Evolutionary conservation across 805 yeast species (phyloP).

Genomic region (Torulaspora quercuum): DNA sequence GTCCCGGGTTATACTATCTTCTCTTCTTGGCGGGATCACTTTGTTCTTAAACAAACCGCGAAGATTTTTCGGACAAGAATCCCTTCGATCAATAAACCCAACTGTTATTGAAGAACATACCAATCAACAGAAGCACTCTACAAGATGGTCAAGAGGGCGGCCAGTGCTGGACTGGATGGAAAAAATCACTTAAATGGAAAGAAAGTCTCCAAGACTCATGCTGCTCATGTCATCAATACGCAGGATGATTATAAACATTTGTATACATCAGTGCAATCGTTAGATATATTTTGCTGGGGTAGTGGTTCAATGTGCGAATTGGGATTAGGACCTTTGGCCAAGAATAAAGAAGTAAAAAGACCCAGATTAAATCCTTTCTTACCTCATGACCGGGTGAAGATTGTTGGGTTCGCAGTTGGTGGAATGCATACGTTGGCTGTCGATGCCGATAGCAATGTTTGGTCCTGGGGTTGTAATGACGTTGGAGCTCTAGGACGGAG

Average conservation of each 20-base stretch:
- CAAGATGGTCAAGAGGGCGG: slow-evolving; percentile 30
- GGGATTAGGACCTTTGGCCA: slow-evolving; percentile 94
- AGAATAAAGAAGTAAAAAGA: slow-evolving; percentile 89
- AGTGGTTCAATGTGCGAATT: slow-evolving; percentile 96
- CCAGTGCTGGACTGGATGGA: slow-evolving; percentile 16
- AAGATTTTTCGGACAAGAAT: too few relatives aligned
- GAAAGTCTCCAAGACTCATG: slow-evolving; percentile 23
- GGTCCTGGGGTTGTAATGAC: slow-evolving; percentile 99
- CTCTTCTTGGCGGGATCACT: too few relatives aligned
- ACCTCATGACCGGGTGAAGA: slow-evolving; percentile 56
- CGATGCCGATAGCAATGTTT: slow-evolving; percentile 70
- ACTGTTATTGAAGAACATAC: too few relatives aligned
- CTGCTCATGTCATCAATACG: slow-evolving; percentile 29
- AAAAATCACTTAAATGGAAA: slow-evolving; percentile 13
- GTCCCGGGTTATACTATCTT: too few relatives aligned
- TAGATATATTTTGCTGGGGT: slow-evolving; percentile 92
- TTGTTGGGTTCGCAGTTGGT: slow-evolving; percentile 88
- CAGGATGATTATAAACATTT: slow-evolving; percentile 37
- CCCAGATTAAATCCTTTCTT: slow-evolving; percentile 87
- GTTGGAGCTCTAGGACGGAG: slow-evolving; percentile 88
- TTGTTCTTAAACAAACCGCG: too few relatives aligned
- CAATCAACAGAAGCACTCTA: too few relatives aligned
- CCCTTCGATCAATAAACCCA: too few relatives aligned
- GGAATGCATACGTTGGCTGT: slow-evolving; percentile 92
- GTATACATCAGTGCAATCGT: slow-evolving; percentile 38